phyloP scores from a whole-genome alignment of 768 basidiomycete genomes.

The Pleurotus citrinopileatus region DNA sequence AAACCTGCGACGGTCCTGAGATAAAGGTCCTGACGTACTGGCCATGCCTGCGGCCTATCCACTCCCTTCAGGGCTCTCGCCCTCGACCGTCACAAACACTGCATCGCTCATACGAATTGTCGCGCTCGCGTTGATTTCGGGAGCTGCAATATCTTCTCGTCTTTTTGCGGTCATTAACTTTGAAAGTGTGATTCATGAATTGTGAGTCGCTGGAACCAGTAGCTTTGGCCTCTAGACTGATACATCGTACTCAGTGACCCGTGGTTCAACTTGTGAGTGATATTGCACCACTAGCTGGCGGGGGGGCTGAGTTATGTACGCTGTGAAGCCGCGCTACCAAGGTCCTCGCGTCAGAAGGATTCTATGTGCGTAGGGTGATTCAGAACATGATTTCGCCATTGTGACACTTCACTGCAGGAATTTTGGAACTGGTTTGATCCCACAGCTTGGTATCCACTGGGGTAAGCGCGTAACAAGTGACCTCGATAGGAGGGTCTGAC shows the following conservation, averaged over 20 bases:
- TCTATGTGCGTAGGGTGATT: constrained; percentile 67
- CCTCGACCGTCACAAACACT: constrained; percentile 79
- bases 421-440: constrained; percentile 99
- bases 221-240: constrained; percentile 11
- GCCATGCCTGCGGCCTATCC: constrained; percentile 75
- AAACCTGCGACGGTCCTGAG: neutral
- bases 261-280: constrained; percentile 97
- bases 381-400: neutral
- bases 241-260: constrained; percentile 64
- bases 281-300: neutral
- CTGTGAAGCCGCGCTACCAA: constrained; percentile 80
- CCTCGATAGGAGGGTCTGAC: neutral
- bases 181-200: constrained; percentile 99
- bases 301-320: constrained; percentile 16
- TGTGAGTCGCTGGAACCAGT: constrained; percentile 55
- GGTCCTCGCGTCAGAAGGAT: constrained; percentile 88
- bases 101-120: constrained; percentile 88
- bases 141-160: constrained; percentile 91
- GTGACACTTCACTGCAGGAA: constrained; percentile 51
- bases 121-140: constrained; percentile 87
- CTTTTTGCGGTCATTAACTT: constrained; percentile 97
- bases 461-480: neutral
- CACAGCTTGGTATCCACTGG: constrained; percentile 98
- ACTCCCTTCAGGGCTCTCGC: constrained; percentile 67
- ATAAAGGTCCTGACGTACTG: constrained; percentile 19